Base-by-base conservation (phyloP, 2,329 filamentous ascomycete genomes). In the Microthyrium microscopicum region DNA sequence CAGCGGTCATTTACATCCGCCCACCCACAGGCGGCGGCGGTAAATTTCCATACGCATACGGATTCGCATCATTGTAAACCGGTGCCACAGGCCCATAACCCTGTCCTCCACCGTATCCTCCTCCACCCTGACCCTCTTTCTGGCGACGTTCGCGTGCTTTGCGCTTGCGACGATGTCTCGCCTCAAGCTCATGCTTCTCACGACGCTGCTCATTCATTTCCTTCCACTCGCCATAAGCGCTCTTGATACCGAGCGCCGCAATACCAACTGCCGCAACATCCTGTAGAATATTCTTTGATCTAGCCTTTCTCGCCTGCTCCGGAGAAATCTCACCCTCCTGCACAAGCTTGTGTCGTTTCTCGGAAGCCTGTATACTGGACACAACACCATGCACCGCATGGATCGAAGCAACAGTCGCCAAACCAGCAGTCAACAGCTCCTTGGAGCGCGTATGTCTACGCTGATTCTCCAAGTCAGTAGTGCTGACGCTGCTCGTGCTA, bases 371-470 rank as follows among this genome's bases (percentile, higher is more conserved):
- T 57, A 76, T 65, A 45, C 66, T 69, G 41, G 65, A 61, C 52
- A 75, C 73, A 35, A 78, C 60, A 40, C 63, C 66, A 49, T 78
- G 72, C 11, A 70, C 73, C 17, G 73, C 73, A 53, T 78, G 73
- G 40, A 78, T 75, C 19, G 73, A 77, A 24, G 74, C 74, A 38
- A 78, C 66, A 37, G 70, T 73, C 34, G 74, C 73, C 38, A 78
- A 57, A 41, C 73, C 72, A 35, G 71, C 68, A 42, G 72, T 76
- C 41, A 77, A 49, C 46, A 76, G 52, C 60, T 76, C 69, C 54
- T 76, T 75, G 52, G 70, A 67, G 58, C 64, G 64, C 58, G 75
- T 63, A 48, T 76, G 74, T 54, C 73, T 77, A 34, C 64, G 60
- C 46, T 61, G 57, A 42, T 66, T 61, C 48, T 74, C 70, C 56